Conservation (phyloP, 2,329 filamentous ascomycete species). For the Phyllosticta ampelicida region DNA sequence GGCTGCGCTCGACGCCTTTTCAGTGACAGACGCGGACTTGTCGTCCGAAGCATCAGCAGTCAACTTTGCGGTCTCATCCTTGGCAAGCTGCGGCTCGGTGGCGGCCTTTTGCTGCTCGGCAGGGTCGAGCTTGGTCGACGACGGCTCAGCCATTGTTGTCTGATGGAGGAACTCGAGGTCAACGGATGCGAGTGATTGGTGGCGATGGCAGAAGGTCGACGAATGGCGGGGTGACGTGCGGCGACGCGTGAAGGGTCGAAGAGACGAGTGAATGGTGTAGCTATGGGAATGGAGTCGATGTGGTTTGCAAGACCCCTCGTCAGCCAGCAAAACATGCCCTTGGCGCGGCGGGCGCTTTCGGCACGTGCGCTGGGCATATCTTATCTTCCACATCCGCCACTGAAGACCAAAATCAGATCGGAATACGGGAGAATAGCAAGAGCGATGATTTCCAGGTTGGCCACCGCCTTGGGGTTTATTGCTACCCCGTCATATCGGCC, state of each 20-base stretch:
- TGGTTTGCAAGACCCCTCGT: constrained; percentile 10
- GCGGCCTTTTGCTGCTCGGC: constrained; percentile 28
- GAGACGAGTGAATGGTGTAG: background rate
- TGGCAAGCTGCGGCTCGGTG: constrained; percentile 29
- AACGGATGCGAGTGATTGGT: background rate
- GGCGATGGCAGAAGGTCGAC: background rate
- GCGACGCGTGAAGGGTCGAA: background rate
- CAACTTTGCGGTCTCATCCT: constrained; percentile 35
- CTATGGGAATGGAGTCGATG: background rate
- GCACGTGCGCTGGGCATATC: constrained; percentile 1
- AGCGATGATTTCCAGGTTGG: background rate
- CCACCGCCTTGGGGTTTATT: background rate
- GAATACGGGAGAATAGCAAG: background rate
- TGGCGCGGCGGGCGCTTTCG: constrained; percentile 3
- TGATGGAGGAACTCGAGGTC: background rate
- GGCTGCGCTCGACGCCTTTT: constrained; percentile 39
- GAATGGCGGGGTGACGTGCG: background rate
- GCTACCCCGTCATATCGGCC: background rate
- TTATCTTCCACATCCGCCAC: constrained; percentile 2
- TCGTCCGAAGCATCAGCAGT: constrained; percentile 29
- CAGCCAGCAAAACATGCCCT: constrained; percentile 6
- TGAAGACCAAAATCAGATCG: background rate
- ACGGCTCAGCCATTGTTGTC: constrained; percentile 19
- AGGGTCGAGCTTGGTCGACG: constrained; percentile 30
- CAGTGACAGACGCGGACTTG: constrained; percentile 28